Percentiles rank a stretch among this genome's conserved stretches.
These are phyloP conservation scores for Torulaspora franciscae DNA, from an alignment of 805 yeast genomes.

Conservation along the genomic window DNA sequence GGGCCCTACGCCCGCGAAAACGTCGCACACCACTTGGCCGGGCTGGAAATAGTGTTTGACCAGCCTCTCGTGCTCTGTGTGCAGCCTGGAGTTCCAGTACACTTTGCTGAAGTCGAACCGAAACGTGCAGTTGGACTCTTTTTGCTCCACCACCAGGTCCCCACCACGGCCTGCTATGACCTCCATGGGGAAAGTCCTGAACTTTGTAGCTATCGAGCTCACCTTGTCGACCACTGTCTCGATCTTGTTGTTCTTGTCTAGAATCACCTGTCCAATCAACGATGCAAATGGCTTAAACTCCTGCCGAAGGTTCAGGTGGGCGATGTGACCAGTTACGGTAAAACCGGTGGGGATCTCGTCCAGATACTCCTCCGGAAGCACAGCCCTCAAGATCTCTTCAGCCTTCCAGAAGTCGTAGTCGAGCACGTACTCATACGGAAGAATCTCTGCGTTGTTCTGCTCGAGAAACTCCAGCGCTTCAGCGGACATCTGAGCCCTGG, in stretches of 20 bases:
- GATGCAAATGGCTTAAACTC: constrained; percentile 78
- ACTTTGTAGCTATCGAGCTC: constrained; percentile 79
- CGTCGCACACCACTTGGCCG: constrained; percentile 83
- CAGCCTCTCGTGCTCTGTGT: constrained; percentile 86
- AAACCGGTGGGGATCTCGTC: constrained; percentile 85
- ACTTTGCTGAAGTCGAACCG: constrained; percentile 87
- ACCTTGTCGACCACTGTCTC: constrained; percentile 89
- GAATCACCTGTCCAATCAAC: constrained; percentile 81
- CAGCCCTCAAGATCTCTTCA: constrained; percentile 76
- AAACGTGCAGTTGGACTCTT: constrained; percentile 81
- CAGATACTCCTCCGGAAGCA: constrained; percentile 61
- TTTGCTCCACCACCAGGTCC: constrained; percentile 71
- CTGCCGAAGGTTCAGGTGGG: constrained; percentile 80
- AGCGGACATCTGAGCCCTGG: constrained; percentile 38
- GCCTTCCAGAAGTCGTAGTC: constrained; percentile 82
- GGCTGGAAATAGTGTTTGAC: constrained; percentile 51
- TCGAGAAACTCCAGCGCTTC: constrained; percentile 44
- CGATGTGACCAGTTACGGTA: constrained; percentile 91
- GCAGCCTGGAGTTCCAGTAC: constrained; percentile 94
- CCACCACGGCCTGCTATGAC: constrained; percentile 76
- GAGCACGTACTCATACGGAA: constrained; percentile 51
- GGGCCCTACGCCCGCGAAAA: constrained; percentile 98
- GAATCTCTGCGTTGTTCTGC: constrained; percentile 44
- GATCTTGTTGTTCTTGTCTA: constrained; percentile 75
- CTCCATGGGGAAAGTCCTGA: constrained; percentile 90